Base-by-base conservation (phyloP, 345 rosid genomes). In the Raphanus raphanistrum region DNA sequence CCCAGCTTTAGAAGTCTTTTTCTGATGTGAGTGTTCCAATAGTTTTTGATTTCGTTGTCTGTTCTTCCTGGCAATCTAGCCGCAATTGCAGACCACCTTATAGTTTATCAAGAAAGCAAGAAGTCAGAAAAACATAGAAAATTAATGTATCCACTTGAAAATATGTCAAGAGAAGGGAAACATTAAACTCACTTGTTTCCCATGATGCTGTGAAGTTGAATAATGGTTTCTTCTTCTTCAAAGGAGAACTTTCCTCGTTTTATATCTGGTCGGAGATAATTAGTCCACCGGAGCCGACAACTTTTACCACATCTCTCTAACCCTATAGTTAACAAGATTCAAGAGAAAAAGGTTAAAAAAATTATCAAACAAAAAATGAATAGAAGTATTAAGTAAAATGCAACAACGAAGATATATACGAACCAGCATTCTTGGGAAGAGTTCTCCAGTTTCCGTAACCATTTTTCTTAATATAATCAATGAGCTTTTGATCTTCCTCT, bases 11-110 rank as follows among this genome's bases (percentile, higher is more conserved):
- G 21, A 1, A 93, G 87, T 52, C 77, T 87, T 73, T 90, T 93
- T 83, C 81, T 91, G 77, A 93, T 87, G 84, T 83, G 93, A 43
- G 98, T 93, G 83, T 93, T 93, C 98, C 98, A 93, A 45, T 84
- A 90, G 65, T 93, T 93, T 73, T 93, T 93, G 26, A 93, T 91
- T 78, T 91, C 98, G 38, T 93, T 93, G 61, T 93, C 98, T 0
- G 98, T 93, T 81, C 98, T 80, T 79, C 97, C 97, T 0, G 95
- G 97, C 63, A 93, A 81, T 2, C 86, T 87, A 75, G 89, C 80
- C 71, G 98, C 98, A 79, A 93, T 93, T 1, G 88, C 84, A 31
- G 98, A 93, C 98, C 98, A 93, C 85, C 98, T 93, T 62, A 45
- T 45, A 26, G 38, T n/a, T 11, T 38, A 59, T 57, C 72, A 54